Conservation (phyloP, 768 basidiomycete genomes). For the Russula emetica region DNA sequence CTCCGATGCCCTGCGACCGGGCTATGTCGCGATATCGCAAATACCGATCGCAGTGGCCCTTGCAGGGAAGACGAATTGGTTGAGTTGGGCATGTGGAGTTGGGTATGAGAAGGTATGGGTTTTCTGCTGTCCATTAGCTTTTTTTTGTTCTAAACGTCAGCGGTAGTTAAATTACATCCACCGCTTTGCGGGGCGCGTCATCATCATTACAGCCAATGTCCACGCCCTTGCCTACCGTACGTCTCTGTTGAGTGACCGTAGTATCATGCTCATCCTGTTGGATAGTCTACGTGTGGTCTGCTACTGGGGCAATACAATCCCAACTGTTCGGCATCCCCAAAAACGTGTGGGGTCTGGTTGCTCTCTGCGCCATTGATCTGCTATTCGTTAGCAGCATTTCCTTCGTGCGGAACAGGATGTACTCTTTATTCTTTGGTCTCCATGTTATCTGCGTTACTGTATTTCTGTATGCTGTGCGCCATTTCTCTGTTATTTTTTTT, state of each 20-base stretch:
- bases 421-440: constrained; percentile 42
- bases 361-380: constrained; percentile 36
- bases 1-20: constrained; percentile 35
- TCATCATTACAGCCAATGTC: constrained; percentile 41
- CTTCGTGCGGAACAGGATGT: constrained; percentile 40
- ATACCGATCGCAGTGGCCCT: constrained; percentile 44
- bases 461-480: constrained; percentile 36
- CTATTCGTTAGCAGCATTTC: constrained; percentile 41
- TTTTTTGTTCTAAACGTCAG: constrained; percentile 13
- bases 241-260: constrained; percentile 17
- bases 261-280: not conserved
- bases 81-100: constrained; percentile 40
- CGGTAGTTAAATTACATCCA: constrained; percentile 52
- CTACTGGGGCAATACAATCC: not conserved
- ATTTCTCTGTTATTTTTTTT: not conserved
- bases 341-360: constrained; percentile 34
- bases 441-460: constrained; percentile 44
- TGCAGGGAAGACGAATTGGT: constrained; percentile 47
- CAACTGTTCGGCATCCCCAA: not conserved
- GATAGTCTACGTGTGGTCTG: constrained; percentile 17
- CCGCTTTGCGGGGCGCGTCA: constrained; percentile 46
- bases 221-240: constrained; percentile 43
- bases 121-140: not conserved
- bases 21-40: constrained; percentile 41
- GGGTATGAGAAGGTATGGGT: constrained; percentile 46